Evolutionary conservation across 2,329 filamentous ascomycete genomes (phyloP), one percentile per base, ranked within the genome.

Genomic region (Hortaea werneckii): DNA sequence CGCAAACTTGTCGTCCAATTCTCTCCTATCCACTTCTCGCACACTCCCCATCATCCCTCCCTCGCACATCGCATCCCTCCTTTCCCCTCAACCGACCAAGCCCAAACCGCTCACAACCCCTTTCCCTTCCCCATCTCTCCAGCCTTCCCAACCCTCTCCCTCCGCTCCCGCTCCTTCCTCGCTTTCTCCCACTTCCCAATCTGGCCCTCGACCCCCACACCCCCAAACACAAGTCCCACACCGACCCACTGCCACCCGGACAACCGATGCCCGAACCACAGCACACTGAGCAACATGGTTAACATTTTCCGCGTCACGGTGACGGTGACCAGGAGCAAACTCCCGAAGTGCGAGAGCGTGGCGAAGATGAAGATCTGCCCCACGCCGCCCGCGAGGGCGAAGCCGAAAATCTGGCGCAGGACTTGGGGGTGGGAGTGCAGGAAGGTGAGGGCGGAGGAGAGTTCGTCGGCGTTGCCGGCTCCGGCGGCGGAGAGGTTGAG

Each of bases 231-330:
- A 48, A 98, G 73, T 0, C 78, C 83, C 29, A 98, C 89, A 52
- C 92, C 92, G 5, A 94, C 71, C 86, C 89, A 95, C 70, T 98
- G 92, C 76, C 90, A 94, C n/a, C 73, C 69, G 28, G 79, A 85
- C 41, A 98, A 76, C 52, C 77, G 79, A 66, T 98, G 92, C 28
- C 92, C 92, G 64, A 96, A 98, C 69, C 87, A 88, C 50, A 96
- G 73, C 28, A 98, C 92, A 44, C 87, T 95, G 43, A 96, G 75
- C 49, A 96, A 87, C 92, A 98, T 98, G 55, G 90, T 96, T 65
- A 96, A 78, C 92, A 98, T 98, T 73, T 98, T 98, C 61, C 92
- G 78, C 40, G 92, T 98, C 40, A 98, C 92, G 1, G 88, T 98
- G 2, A 98, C 89, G 4, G 92, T 96, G 38, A 96, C 90, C 42